A percentile compares a stretch with the other conserved stretches of the same genome.
Evolutionary conservation across 371 early-diverging fungal genomes (phyloP).

Genomic region (Batkoa obscura): DNA sequence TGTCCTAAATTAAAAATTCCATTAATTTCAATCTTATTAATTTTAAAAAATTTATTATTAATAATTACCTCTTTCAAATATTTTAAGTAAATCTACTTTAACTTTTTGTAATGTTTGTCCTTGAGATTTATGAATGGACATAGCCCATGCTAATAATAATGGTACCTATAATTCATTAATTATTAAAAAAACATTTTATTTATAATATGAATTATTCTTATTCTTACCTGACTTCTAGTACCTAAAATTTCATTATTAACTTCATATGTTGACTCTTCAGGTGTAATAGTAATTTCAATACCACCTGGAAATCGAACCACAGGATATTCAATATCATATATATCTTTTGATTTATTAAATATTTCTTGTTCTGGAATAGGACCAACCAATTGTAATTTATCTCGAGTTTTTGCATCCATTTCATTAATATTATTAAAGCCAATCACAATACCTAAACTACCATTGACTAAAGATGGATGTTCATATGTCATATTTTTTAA

Average conservation of each 20-base stretch:
- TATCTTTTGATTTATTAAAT: too few species aligned
- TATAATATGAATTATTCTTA: not conserved
- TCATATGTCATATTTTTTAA: constrained; percentile 45
- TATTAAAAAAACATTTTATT: constrained; percentile 3
- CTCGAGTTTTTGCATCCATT: not conserved
- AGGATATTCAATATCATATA: constrained; percentile 30
- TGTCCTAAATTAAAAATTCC: too few species aligned
- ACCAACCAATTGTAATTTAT: too few species aligned
- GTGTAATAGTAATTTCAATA: constrained; percentile 24
- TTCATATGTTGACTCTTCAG: constrained; percentile 38
- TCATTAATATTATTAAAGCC: constrained; percentile 17
- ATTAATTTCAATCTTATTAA: constrained; percentile 3
- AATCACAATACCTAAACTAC: constrained; percentile 53
- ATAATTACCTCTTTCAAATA: constrained; percentile 59
- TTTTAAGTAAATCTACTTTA: constrained; percentile 47
- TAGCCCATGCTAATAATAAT: constrained; percentile 37
- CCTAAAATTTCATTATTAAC: constrained; percentile 20
- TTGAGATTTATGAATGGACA: constrained; percentile 76
- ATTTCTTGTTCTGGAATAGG: too few species aligned
- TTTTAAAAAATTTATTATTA: constrained; percentile 2
- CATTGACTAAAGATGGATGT: constrained; percentile 44
- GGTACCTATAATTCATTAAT: constrained; percentile 32
- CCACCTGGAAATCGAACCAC: constrained; percentile 30
- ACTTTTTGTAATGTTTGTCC: constrained; percentile 77
- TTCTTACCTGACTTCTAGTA: constrained; percentile 8